These are phyloP conservation scores for Phialocephala sp. DNA, from an alignment of 2,329 filamentous ascomycete species.

Conservation along the genomic window DNA sequence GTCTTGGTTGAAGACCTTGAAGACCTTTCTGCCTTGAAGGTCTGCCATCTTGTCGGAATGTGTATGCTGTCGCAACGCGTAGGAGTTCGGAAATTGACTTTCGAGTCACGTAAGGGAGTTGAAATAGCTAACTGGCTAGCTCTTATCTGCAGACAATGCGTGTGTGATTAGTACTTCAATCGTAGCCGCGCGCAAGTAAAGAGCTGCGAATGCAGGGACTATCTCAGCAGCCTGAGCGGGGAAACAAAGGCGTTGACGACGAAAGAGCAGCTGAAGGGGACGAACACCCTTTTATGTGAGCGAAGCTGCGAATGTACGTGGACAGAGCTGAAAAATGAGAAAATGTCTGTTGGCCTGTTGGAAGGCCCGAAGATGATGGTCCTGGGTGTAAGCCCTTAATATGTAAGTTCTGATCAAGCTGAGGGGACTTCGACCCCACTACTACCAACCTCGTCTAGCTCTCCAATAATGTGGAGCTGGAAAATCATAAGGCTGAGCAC, in stretches of 20 bases:
- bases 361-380: constrained; percentile 17
- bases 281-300: constrained; percentile 20
- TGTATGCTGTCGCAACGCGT: constrained; percentile 6
- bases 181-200: constrained; percentile 24
- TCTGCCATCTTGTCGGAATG: constrained; percentile 41
- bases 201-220: constrained; percentile 3
- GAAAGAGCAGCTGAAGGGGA: constrained; percentile 1
- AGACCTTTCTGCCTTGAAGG: constrained; percentile 77
- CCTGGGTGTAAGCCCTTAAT: constrained; percentile 27
- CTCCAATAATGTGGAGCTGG: constrained; percentile 4
- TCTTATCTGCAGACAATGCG: constrained; percentile 15
- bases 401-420: constrained; percentile 18
- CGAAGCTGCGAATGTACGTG: constrained; percentile 14
- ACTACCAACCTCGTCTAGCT: constrained; percentile 2
- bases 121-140: constrained; percentile 10
- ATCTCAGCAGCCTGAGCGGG: constrained; percentile 2
- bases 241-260: constrained; percentile 10
- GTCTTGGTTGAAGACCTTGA: constrained; percentile 99
- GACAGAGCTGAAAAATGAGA: constrained; percentile 18
- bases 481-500: not conserved
- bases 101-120: constrained; percentile 8
- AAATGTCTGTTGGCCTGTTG: constrained; percentile 23
- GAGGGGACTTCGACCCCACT: constrained; percentile 9
- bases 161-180: constrained; percentile 9
- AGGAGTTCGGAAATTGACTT: not conserved